Evolutionary conservation across 257 asterid genomes (phyloP), one percentile per base, ranked within the genome.

Genomic region (Primulina eburnea): DNA sequence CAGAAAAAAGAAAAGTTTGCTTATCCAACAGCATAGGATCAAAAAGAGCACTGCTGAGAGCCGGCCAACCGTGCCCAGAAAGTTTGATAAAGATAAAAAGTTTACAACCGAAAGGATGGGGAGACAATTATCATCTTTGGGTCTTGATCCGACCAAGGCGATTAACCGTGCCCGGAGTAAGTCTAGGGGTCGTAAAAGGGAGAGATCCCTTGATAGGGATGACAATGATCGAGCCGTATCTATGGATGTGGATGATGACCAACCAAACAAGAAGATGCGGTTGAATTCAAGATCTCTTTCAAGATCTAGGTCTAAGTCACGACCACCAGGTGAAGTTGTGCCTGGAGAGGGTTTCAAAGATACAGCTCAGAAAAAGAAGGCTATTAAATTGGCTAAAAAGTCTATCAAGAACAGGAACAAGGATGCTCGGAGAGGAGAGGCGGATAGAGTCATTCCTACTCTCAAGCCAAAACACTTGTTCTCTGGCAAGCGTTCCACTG

Each of bases 281-380:
- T 12, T 86, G 80, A 64, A 69, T 76, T 71, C 76, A 14, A 81
- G 78, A 59, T 77, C 86, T 8, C n/a, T n/a, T 18, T 83, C 92
- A 1, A 81, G 85, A 71, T 85, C 96, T 18, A 81, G 80, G 74
- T 92, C 96, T 0, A 80, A 24, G 71, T 87, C 92, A 11, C 73
- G 97, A 38, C 91, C 89, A 33, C 89, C 87, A 5, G 71, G 74
- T 67, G 96, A 90, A 76, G 79, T 86, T 34, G 84, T 87, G 17
- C 97, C 96, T 6, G 99, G 97, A 7, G 96, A 89, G 83, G 97
- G 99, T 32, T 77, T 87, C 73, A 93, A 70, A 64, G 99, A 93
- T 59, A 65, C 87, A 29, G 87, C 85, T 69, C 97, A 93, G 80
- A 89, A 87, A 78, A 16, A 34, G 53, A 91, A 88, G 85, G 99